These are phyloP conservation scores for Aureobasidium sp. DNA, from an alignment of 2,329 filamentous ascomycete species.

Conservation along the genomic window DNA sequence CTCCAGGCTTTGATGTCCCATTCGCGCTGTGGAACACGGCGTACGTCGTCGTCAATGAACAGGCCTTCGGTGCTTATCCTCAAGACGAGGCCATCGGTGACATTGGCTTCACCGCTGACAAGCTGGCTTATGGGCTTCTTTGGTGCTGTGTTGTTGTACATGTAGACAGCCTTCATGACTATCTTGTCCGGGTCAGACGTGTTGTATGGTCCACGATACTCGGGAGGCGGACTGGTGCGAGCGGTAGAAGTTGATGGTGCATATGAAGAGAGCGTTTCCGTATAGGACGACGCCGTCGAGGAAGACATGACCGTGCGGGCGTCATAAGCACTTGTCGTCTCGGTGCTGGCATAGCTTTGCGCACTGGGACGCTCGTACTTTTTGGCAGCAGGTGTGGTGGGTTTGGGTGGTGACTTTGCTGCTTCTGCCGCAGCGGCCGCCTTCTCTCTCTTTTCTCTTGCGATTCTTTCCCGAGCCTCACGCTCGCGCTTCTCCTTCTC, in stretches of 20 bases:
- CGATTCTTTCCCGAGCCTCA: constrained; percentile 30
- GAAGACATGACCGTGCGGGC: constrained; percentile 48
- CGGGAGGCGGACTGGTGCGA: constrained; percentile 75
- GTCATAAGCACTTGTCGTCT: constrained; percentile 47
- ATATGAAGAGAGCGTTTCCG: constrained; percentile 44
- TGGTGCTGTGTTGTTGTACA: constrained; percentile 83
- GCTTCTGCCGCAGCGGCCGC: constrained; percentile 25
- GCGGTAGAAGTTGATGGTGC: constrained; percentile 77
- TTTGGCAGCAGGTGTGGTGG: constrained; percentile 24
- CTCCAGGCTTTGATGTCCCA: constrained; percentile 99
- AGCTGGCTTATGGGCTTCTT: constrained; percentile 88
- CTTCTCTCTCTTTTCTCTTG: constrained; percentile 35
- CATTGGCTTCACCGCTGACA: constrained; percentile 71
- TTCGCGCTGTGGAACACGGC: constrained; percentile 85
- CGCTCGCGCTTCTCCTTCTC: constrained; percentile 37
- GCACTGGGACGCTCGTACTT: constrained; percentile 45
- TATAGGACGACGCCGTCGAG: constrained; percentile 36
- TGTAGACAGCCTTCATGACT: constrained; percentile 85
- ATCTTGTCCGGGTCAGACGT: constrained; percentile 95
- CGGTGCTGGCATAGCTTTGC: constrained; percentile 53
- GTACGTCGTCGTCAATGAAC: constrained; percentile 94
- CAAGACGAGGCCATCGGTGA: constrained; percentile 87
- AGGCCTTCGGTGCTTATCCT: constrained; percentile 89
- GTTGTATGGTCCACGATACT: constrained; percentile 68
- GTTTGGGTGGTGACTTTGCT: constrained; percentile 18